Evolutionary conservation across 257 asterid species (phyloP), one percentile per base, ranked within the genome.

Genomic region (Gentiana macrophylla): DNA sequence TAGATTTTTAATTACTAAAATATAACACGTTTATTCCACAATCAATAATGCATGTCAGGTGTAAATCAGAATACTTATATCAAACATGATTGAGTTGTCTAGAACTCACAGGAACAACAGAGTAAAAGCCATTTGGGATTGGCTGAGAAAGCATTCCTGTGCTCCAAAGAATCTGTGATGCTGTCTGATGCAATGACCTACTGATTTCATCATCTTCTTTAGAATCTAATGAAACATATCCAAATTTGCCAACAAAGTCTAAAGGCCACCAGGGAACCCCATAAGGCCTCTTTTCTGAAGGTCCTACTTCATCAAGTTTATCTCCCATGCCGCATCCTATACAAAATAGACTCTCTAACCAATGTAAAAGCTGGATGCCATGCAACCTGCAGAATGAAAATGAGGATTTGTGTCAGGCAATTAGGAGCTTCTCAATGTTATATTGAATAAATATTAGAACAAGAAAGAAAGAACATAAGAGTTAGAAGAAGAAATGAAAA

Each of bases 81-180:
- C 61, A 57, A 10, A 55, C 53, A 24, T 24, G 24, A 24, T 24
- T 24, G 24, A 24, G 24, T 24, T 24, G 24, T 24, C 24, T 24
- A 24, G 24, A 24, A 24, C 98, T 91, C 74, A 91, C 98, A 8
- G 97, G 95, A 69, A 80, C 80, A 70, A 88, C 77, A 61, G 91
- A 84, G 81, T 84, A 91, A 82, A 91, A 91, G 59, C 98, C 98
- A 75, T 87, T 88, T 62, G 97, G 95, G 72, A 91, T 83, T 43
- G 85, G 89, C 57, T 79, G 95, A 37, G 86, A 83, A 66, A 91
- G 94, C 75, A 74, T 74, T 64, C 97, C 95, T 35, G 94, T 82
- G 71, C 84, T 79, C 98, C 98, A 91, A 50, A 91, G 83, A 60
- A 78, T 78, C 77, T 83, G 90, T 41, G 98, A 91, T 57, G 98